These are phyloP conservation scores for Aspergillus brasiliensis DNA, from an alignment of 2,329 filamentous ascomycete genomes.

Conservation along the genomic window DNA sequence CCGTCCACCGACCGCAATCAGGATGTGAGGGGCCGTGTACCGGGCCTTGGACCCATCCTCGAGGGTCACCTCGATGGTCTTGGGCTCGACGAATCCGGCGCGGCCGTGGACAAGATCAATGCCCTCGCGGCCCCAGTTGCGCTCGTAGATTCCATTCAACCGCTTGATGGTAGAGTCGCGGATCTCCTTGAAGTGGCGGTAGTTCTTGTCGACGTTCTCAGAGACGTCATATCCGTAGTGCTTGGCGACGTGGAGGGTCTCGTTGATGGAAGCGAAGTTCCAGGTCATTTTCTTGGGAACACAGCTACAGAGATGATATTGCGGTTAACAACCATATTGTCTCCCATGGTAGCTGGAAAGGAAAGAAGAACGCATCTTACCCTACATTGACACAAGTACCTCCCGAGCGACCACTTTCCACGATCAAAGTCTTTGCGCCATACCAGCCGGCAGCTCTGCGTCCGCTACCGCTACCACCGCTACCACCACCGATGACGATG, in stretches of 20 bases:
- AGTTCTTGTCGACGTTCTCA: constrained; percentile 46
- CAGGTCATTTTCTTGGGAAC: constrained; percentile 58
- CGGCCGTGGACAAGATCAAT: constrained; percentile 54
- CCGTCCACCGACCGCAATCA: constrained; percentile 52
- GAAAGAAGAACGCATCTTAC: constrained; percentile 35
- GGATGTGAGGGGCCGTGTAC: constrained; percentile 51
- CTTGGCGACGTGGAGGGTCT: constrained; percentile 48
- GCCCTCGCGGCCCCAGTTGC: constrained; percentile 53
- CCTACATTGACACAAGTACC: constrained; percentile 58
- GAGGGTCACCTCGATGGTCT: constrained; percentile 48
- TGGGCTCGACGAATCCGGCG: constrained; percentile 48
- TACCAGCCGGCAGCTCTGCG: constrained; percentile 56
- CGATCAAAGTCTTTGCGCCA: constrained; percentile 53
- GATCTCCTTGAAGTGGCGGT: constrained; percentile 50
- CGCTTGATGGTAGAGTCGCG: constrained; percentile 49
- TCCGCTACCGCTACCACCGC: constrained; percentile 54
- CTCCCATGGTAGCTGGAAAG: neutral
- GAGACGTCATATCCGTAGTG: constrained; percentile 54
- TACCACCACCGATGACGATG: constrained; percentile 58
- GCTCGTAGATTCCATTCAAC: constrained; percentile 53
- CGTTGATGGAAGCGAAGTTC: constrained; percentile 54
- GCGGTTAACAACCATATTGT: neutral
- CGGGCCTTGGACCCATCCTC: constrained; percentile 44
- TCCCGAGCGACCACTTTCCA: constrained; percentile 52
- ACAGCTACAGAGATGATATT: constrained; percentile 38